Conservation (phyloP, 805 yeast genomes). For the Isabelozyma pseudorhagii region DNA sequence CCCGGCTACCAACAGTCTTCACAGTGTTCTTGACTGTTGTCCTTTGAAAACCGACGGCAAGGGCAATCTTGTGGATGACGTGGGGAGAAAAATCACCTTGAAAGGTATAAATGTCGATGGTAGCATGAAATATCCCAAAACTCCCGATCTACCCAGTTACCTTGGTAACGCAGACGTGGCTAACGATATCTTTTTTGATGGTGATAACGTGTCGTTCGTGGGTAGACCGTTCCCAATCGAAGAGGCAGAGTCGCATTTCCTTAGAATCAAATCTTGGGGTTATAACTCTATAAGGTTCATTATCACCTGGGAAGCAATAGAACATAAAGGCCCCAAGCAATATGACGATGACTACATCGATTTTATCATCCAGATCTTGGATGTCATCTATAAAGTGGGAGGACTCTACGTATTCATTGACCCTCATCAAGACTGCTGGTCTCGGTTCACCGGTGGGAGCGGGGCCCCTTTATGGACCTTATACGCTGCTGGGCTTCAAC, state of each 20-base stretch:
- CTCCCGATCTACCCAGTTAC: conserved; percentile 48
- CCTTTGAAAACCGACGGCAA: conserved; percentile 17
- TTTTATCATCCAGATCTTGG: conserved; percentile 61
- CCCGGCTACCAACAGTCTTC: conserved; percentile 1
- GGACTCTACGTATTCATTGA: conserved; percentile 79
- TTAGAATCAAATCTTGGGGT: conserved; percentile 74
- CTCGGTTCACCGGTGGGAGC: conserved; percentile 81
- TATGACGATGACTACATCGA: conserved; percentile 78
- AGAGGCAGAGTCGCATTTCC: conserved; percentile 68
- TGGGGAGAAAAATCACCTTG: conserved; percentile 58
- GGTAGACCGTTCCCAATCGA: conserved; percentile 77
- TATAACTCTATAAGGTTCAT: conserved; percentile 74
- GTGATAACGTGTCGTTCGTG: conserved; percentile 75
- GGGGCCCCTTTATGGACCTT: conserved; percentile 96
- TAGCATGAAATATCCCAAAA: conserved; percentile 63
- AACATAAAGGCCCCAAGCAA: conserved; percentile 79
- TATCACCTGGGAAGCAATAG: conserved; percentile 90
- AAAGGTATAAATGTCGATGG: conserved; percentile 84
- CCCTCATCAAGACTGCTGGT: conserved; percentile 95
- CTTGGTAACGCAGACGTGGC: conserved; percentile 32
- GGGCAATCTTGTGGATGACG: conserved; percentile 59
- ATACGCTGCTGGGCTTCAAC: conserved; percentile 84
- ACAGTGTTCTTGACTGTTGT: conserved; percentile 16
- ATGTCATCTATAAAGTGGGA: conserved; percentile 57
- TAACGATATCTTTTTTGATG: conserved; percentile 56